These are phyloP conservation scores for Haberlea rhodopensis DNA, from an alignment of 257 asterid genomes.

Conservation along the genomic window DNA sequence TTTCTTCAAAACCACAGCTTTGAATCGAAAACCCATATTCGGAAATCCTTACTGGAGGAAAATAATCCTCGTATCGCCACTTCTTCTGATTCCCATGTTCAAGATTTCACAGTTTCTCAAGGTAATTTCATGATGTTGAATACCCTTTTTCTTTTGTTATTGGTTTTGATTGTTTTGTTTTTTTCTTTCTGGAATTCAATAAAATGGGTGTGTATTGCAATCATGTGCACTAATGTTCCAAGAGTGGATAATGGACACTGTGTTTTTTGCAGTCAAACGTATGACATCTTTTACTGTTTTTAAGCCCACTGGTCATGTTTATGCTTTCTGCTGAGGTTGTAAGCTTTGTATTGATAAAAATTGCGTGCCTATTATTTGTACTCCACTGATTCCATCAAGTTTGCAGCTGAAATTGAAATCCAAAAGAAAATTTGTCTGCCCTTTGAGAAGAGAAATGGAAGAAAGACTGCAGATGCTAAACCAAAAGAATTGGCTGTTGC, in stretches of 20 bases:
- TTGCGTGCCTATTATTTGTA: neutral
- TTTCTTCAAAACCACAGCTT: constrained; percentile 49
- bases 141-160: constrained; percentile 13
- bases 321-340: neutral
- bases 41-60: constrained; percentile 40
- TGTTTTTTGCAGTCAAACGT: neutral
- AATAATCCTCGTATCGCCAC: constrained; percentile 41
- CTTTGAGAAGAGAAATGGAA: constrained; percentile 33
- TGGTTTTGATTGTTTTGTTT: neutral
- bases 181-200: neutral
- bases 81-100: constrained; percentile 51
- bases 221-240: neutral
- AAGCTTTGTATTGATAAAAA: neutral
- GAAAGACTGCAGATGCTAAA: constrained; percentile 31
- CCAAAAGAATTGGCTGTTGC: constrained; percentile 50
- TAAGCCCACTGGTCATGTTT: constrained; percentile 14
- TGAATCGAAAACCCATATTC: constrained; percentile 51
- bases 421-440: constrained; percentile 25
- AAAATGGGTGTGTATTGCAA: neutral
- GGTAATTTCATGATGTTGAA: constrained; percentile 37
- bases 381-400: constrained; percentile 10
- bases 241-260: neutral
- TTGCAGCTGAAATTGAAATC: constrained; percentile 31
- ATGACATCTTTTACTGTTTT: neutral
- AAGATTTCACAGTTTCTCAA: constrained; percentile 41